phyloP scores from a whole-genome alignment of 306 rosid genomes.

The Castanea mollissima region DNA sequence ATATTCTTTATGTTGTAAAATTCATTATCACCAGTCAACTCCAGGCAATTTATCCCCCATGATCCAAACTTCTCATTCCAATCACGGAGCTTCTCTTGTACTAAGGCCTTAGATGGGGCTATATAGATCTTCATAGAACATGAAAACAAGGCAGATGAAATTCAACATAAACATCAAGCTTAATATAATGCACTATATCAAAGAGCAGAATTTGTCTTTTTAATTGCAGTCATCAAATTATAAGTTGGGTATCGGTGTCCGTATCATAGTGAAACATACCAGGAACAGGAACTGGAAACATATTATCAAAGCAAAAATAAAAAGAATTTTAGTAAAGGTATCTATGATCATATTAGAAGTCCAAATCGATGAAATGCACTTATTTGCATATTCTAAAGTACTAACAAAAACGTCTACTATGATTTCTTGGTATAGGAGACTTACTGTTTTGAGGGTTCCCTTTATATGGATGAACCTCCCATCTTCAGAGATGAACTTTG shows the following conservation, averaged over 20 bases:
- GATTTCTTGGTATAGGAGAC: constrained; percentile 22
- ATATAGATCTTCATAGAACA: constrained; percentile 64
- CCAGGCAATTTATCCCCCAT: constrained; percentile 78
- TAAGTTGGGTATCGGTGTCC: not conserved
- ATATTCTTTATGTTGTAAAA: constrained; percentile 65
- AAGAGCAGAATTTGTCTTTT: constrained; percentile 18
- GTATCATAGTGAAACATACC: not conserved
- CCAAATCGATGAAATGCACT: not conserved
- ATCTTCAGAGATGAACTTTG: constrained; percentile 63
- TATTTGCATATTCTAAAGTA: not conserved
- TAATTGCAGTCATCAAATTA: not conserved
- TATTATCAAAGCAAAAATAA: not conserved
- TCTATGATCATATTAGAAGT: not conserved
- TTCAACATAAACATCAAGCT: constrained; percentile 15
- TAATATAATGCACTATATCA: constrained; percentile 21
- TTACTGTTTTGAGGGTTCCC: constrained; percentile 92
- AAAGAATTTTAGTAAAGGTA: not conserved
- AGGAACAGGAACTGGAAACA: too few relatives aligned
- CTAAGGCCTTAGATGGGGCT: constrained; percentile 97
- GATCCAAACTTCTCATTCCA: constrained; percentile 84
- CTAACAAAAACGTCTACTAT: not conserved
- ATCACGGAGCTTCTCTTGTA: constrained; percentile 91
- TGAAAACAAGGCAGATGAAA: constrained; percentile 27
- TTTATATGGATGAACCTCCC: constrained; percentile 58
- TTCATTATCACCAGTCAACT: constrained; percentile 91